Base-by-base conservation (phyloP, 352 stramenopile species). In the Sclerospora graminicola region DNA sequence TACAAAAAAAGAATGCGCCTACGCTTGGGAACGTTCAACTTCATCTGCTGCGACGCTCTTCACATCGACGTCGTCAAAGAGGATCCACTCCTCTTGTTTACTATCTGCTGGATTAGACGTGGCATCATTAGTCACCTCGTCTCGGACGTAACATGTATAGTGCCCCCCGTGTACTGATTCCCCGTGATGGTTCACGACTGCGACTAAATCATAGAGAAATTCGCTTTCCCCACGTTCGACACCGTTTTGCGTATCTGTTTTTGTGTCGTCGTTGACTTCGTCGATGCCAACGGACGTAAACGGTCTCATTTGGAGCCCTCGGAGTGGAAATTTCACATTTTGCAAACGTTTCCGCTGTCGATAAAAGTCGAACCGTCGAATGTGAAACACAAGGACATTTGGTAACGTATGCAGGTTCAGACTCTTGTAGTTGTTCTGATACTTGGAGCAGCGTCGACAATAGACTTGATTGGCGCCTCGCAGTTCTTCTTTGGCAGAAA, bases 321-420 rank as follows among this genome's bases (percentile, higher is more conserved):
- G 49, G 8, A 83, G 53, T 1, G 75, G 75, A 31, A 87, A 87
- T 20, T 54, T 29, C 4, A 87, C 72, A 14, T 55, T 58, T n/a
- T 66, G 47, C 19, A 44, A 36, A 21, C 77, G 42, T 47, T 88
- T 88, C 32, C 63, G 64, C 41, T 84, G 69, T 11, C 65, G 65
- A 44, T 71, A 68, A 26, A 82, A 85, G 41, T 86, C 77, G 29
- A 89, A 54, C 24, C 79, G 79, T 24, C 82, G 77, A 21, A 91
- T 68, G 34, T 91, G 79, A 19, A 91, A 50, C 8, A 86, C 72
- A 4, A 91, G 68, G 30, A 85, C 57, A 21, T 84, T 83, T 5
- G 79, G 79, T 1, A 84, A 50, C 15, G 52, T 68, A 32, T 82
- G 66, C 33, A 86, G 40, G 24, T 73, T 64, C 32, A 87, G 56